These are phyloP conservation scores for Trichosporon faecale DNA, from an alignment of 1,284 basidiomycete genomes.

Conservation along the genomic window DNA sequence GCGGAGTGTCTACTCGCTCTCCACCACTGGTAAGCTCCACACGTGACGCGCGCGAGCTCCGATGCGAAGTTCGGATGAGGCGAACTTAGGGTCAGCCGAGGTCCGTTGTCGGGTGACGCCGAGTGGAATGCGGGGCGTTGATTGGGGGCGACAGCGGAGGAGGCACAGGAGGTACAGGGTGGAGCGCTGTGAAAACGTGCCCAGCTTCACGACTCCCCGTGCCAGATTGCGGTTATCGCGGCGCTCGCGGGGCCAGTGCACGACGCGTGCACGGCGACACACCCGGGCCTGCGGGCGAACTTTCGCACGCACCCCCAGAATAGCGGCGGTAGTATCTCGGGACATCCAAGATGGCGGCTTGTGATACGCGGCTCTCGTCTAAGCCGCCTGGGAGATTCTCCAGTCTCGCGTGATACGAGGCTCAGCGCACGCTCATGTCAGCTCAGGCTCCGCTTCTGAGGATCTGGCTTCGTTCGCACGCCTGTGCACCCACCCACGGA, in stretches of 20 bases:
- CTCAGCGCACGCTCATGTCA: conserved; percentile 1
- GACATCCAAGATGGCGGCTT: neutral
- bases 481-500: neutral
- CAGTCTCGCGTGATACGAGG: neutral
- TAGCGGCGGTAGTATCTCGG: neutral
- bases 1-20: neutral
- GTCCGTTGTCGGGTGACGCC: neutral
- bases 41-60: neutral
- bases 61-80: neutral
- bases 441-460: neutral
- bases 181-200: neutral
- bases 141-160: neutral
- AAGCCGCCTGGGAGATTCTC: neutral
- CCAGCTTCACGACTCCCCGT: neutral
- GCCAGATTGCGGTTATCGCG: neutral
- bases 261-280: neutral
- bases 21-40: neutral
- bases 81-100: conserved; percentile 1
- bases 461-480: neutral
- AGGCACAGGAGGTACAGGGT: neutral
- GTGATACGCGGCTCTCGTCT: neutral
- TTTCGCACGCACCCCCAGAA: neutral
- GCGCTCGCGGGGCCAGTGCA: neutral
- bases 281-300: neutral
- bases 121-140: neutral